Base-by-base conservation (phyloP, 345 rosid genomes). In the Rhodamnia argentea region DNA sequence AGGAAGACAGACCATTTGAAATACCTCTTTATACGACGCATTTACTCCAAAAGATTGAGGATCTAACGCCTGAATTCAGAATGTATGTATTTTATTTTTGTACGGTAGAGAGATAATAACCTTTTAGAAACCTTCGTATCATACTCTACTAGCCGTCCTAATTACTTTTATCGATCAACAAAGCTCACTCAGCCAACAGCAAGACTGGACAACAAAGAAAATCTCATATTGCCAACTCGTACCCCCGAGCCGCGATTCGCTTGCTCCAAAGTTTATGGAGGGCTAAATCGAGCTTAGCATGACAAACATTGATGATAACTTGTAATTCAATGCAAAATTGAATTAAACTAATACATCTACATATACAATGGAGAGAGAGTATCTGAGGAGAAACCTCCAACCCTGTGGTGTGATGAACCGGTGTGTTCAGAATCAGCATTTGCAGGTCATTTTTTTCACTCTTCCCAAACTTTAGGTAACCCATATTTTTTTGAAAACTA, bases 401-500 rank as follows among this genome's bases (percentile, higher is more conserved):
- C 82, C 27, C 32, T 26, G 83, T 76, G 70, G 9, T 40, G 82
- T 53, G 83, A 60, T 82, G 85, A 86, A 86, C 62, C 84, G 60
- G 64, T 32, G 58, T 29, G 40, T 37, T 51, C 87, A 86, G 44
- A 51, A 85, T 85, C 82, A 85, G 84, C 64, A 85, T 29, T 76
- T 81, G 81, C 81, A 70, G 81, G 40, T 70, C 13, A 32, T 32
- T 70, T 37, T 70, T 47, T 51, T 22, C 54, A 55, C 24, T 44
- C 78, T 84, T 64, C 70, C 85, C 55, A 60, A 84, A 60, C 78
- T 78, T 13, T 55, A 70, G 74, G 29, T 55, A 26, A 57, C 54
- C 85, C 88, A 50, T 29, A 55, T 64, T 50, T 83, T 83, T 88
- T 87, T 37, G 26, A 70, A 87, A 44, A 13, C 89, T 86, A 82